A percentile compares a stretch with the other conserved stretches of the same genome.
phyloP scores from a whole-genome alignment of 208 protist genomes.

The Crithidia sp. region DNA sequence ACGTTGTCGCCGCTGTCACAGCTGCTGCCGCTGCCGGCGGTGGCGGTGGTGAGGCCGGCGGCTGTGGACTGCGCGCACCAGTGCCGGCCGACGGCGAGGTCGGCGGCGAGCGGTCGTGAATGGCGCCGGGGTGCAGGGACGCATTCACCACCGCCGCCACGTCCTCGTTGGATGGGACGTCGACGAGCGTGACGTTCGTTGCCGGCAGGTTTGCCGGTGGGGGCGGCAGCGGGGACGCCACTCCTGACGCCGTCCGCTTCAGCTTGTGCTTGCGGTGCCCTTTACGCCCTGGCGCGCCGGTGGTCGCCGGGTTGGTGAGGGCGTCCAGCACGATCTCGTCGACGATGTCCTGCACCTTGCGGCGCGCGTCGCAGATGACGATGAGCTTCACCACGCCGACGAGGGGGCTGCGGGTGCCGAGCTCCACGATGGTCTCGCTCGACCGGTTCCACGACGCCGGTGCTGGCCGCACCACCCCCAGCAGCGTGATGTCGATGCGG shows the following conservation, averaged over 20 bases:
- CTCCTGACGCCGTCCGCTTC: not conserved
- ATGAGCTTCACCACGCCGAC: constrained; percentile 38
- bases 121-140: not conserved
- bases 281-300: not conserved
- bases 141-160: not conserved
- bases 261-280: not conserved
- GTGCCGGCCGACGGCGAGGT: not conserved
- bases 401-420: constrained; percentile 34
- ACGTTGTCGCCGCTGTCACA: not conserved
- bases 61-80: not conserved
- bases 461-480: constrained; percentile 34
- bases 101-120: not conserved
- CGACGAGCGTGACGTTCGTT: constrained; percentile 17
- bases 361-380: constrained; percentile 36
- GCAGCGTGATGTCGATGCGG: constrained; percentile 30
- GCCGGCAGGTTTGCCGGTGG: constrained; percentile 18
- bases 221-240: not conserved
- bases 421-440: constrained; percentile 24
- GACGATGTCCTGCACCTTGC: constrained; percentile 28
- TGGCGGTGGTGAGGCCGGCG: not conserved
- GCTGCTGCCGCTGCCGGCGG: not conserved
- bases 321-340: constrained; percentile 21
- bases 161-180: not conserved
- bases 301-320: constrained; percentile 21
- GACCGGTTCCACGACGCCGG: not conserved